Conservation (phyloP, 805 yeast genomes). For the Kockiozyma suomiensis region DNA sequence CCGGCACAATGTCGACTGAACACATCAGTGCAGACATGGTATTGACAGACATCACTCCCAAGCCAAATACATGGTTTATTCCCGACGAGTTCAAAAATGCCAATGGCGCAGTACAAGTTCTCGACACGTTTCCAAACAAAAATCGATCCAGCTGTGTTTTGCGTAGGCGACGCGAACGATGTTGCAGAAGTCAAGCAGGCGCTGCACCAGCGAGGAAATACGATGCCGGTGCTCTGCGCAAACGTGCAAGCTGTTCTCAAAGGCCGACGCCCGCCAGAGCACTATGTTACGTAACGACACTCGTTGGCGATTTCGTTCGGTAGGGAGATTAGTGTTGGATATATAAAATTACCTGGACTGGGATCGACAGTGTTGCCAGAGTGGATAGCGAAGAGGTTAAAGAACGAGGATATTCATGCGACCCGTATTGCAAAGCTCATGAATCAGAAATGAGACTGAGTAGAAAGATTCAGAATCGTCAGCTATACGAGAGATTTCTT, state of each 20-base stretch:
- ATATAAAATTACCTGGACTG: neutral
- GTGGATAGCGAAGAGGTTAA: neutral
- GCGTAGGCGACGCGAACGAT: conserved; percentile 19
- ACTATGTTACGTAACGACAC: neutral
- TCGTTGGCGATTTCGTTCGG: conserved; percentile 8
- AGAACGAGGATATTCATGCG: conserved; percentile 9
- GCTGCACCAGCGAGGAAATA: neutral
- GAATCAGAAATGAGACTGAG: neutral
- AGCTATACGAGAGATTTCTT: too few species aligned
- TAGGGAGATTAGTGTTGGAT: neutral
- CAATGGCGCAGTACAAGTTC: neutral
- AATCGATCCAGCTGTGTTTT: neutral
- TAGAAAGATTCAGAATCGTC: too few species aligned
- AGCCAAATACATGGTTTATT: conserved; percentile 3
- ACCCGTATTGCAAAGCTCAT: neutral
- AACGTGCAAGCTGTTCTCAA: conserved; percentile 1
- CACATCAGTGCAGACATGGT: conserved; percentile 12
- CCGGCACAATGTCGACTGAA: neutral
- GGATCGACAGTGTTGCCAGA: conserved; percentile 1
- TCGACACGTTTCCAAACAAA: conserved; percentile 1
- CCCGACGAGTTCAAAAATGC: conserved; percentile 12
- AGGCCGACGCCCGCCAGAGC: neutral
- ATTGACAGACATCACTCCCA: neutral
- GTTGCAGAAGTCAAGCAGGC: conserved; percentile 20
- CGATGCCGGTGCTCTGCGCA: neutral